A percentile compares a stretch with the other conserved stretches of the same genome.
Evolutionary conservation across 1,139 yeast genomes (phyloP).

Genomic region (Candida dubliniensis): DNA sequence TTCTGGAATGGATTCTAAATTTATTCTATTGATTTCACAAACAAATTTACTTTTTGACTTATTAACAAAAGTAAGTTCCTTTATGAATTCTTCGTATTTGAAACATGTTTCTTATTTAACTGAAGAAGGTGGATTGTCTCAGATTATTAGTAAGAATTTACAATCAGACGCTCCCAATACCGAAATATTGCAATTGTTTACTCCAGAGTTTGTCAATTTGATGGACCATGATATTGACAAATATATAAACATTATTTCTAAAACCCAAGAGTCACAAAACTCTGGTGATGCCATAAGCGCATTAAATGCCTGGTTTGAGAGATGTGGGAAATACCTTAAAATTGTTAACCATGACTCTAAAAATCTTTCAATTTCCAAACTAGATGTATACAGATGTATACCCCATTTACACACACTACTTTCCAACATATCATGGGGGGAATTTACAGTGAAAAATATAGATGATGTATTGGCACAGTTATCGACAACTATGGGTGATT

Average conservation of each 20-base stretch:
- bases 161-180: background rate
- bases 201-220: constrained; percentile 21
- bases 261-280: background rate
- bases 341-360: constrained; percentile 1
- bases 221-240: constrained; percentile 29
- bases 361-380: constrained; percentile 9
- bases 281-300: constrained; percentile 11
- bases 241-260: constrained; percentile 20
- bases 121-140: constrained; percentile 7
- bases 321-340: constrained; percentile 13
- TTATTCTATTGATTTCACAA: constrained; percentile 7
- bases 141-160: constrained; percentile 4
- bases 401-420: constrained; percentile 8
- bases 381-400: constrained; percentile 15
- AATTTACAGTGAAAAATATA: constrained; percentile 14
- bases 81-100: constrained; percentile 7
- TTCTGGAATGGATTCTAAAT: constrained; percentile 7
- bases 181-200: constrained; percentile 16
- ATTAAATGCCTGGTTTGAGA: constrained; percentile 27
- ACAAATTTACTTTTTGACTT: constrained; percentile 6
- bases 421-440: constrained; percentile 15
- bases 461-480: constrained; percentile 15
- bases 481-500: constrained; percentile 8
- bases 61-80: constrained; percentile 1
- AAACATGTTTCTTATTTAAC: constrained; percentile 9